Base-by-base conservation (phyloP, 164 flowering plant species). In the Chimonanthus praecox region DNA sequence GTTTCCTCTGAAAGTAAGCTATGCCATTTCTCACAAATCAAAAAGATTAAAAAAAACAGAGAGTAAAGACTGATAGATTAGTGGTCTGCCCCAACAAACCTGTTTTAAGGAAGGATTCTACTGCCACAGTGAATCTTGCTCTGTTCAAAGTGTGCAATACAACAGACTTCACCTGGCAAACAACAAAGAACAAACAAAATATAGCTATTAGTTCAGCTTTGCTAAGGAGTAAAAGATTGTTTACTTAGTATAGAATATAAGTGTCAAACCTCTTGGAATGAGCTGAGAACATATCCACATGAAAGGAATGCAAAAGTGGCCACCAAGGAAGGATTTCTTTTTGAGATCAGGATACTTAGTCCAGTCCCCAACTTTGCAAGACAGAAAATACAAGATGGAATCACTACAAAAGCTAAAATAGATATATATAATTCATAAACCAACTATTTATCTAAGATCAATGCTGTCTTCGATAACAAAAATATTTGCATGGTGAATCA, bases 261-360 rank as follows among this genome's bases (percentile, higher is more conserved):
- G 15, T 69, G 16, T 2, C 85, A 64, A 66, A 96, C 99, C 98
- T 96, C 99, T 80, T 83, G 88, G 74, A 92, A 96, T 72, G 99
- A 92, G 88, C 99, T 96, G 77, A 92, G 51, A 73, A 96, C 73
- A 81, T 96, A 96, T 78, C 98, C 99, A 71, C 92, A 94, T 47
- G 99, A 96, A 7, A 96, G 97, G 71, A 96, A 78, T 47, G 89
- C 82, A 82, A 96, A 96, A 76, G 99, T 92, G 13, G 84, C 74
- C 69, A 90, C 83, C 85, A 96, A 81, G 51, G 92, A 89, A 73
- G 99, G 99, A 82, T 94, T 96, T 78, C 86, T 81, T 82, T 86
- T 92, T 13, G 97, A 87, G 44, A 96, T 84, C 88, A 92, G 78
- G 80, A 96, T 90, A 75, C 99, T 92, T 68, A 96, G 75, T 45